Evolutionary conservation across 2,329 filamentous ascomycete species (phyloP), one percentile per base, ranked within the genome.

Genomic region (Coniochaeta prunicola): DNA sequence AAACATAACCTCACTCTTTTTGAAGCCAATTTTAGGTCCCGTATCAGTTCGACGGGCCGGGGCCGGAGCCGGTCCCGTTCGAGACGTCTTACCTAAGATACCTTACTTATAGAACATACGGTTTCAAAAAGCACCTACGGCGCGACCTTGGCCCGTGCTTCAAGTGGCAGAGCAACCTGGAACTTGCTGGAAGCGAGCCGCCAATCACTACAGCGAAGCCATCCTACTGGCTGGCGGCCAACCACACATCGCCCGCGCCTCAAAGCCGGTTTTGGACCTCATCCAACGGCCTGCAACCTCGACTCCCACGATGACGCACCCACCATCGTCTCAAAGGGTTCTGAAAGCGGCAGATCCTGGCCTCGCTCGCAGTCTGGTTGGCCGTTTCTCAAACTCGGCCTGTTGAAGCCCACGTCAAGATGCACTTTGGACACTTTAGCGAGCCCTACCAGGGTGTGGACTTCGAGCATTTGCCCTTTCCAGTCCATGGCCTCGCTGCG

Each of bases 211-310:
- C n/a, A n/a, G n/a, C 31, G 12, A 50, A 50, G 45, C 45, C 42
- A 12, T 26, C 21, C 24, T 50, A 50, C 26, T 50, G 45, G 45
- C 24, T 50, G 19, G 13, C 12, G 21, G 40, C 8, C 40, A 24
- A 10, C 4, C 24, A 30, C 45, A 50, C 45, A 26, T 50, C 24
- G 45, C 45, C 45, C 21, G 45, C 24, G 13, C 36, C 15, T 54
- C 9, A n/a, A 54, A 54, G 53, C 53, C 30, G 53, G 53, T 34
- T 36, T 54, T 54, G 53, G 15, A 21, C 53, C 53, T 36, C 53
- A 54, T 21, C 53, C 53, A 54, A 54, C 53, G 53, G 24, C 53
- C 24, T 33, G 28, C 53, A 34, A 33, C n/a, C 30, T 34, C 53
- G 26, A 54, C 24, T 10, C 30, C 9, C 24, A 17, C 30, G 53